Evolutionary conservation across 768 basidiomycete genomes (phyloP).

Genomic region (Hygrophorus pudorinus): DNA sequence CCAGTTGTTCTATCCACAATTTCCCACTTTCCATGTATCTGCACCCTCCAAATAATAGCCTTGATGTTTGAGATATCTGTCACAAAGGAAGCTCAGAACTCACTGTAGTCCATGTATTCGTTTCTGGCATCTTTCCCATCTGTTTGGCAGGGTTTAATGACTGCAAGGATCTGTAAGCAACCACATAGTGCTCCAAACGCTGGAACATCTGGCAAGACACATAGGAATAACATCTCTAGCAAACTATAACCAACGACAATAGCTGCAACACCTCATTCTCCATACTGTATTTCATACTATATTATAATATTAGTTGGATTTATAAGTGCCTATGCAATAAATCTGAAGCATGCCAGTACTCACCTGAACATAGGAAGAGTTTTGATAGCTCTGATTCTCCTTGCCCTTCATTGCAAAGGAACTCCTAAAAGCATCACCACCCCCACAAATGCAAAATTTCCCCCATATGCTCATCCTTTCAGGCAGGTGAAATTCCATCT

Average conservation of each 20-base stretch:
- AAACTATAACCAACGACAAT: constrained; percentile 6
- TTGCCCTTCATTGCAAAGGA: not conserved
- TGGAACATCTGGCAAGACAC: not conserved
- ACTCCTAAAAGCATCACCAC: constrained; percentile 16
- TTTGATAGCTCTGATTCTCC: not conserved
- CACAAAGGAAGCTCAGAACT: constrained; percentile 1
- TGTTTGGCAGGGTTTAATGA: constrained; percentile 10
- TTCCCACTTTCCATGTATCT: constrained; percentile 8
- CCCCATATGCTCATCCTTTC: constrained; percentile 14
- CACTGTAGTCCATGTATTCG: constrained; percentile 1
- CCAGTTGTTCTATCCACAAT: constrained; percentile 7
- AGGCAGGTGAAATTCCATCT: constrained; percentile 7
- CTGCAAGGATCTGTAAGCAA: constrained; percentile 1
- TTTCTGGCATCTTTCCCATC: constrained; percentile 9
- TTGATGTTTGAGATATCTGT: constrained; percentile 8
- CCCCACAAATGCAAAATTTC: constrained; percentile 15
- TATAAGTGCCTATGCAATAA: not conserved
- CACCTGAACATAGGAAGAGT: constrained; percentile 3
- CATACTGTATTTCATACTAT: constrained; percentile 5
- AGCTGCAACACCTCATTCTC: not conserved
- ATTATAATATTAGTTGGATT: too few species aligned
- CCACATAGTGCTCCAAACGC: constrained; percentile 2
- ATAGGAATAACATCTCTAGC: constrained; percentile 11
- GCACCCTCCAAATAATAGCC: constrained; percentile 7
- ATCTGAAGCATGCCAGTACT: not conserved